Percentiles rank a stretch among this genome's conserved stretches.
Evolutionary conservation across 1,139 yeast species (phyloP).

Genomic region (Pneumocystis murina): DNA sequence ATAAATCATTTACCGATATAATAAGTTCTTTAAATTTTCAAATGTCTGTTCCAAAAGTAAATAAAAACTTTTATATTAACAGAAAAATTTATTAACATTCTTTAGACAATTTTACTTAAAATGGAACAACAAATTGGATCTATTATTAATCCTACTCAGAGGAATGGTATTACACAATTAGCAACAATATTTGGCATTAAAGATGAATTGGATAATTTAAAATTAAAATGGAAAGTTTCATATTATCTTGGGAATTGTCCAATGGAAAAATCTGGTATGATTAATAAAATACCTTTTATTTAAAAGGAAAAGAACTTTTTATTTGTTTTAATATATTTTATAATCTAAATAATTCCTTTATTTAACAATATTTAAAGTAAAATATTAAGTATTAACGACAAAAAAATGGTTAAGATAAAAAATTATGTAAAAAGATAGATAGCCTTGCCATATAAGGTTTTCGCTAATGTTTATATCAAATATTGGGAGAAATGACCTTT

Average conservation of each 20-base stretch:
- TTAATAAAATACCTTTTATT: not conserved
- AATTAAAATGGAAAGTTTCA: conserved; percentile 1
- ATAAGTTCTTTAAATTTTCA: conserved; percentile 1
- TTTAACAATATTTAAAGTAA: not conserved
- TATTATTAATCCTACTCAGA: not conserved
- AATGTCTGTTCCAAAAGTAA: not conserved
- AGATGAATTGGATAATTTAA: not conserved
- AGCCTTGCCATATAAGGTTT: not conserved
- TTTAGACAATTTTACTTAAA: conserved; percentile 1
- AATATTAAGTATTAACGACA: not conserved
- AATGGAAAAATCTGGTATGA: not conserved
- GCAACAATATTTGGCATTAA: not conserved
- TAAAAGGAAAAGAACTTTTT: not conserved
- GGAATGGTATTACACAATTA: not conserved
- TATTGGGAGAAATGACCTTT: not conserved
- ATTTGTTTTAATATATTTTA: not conserved
- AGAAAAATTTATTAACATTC: not conserved
- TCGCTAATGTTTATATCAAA: not conserved
- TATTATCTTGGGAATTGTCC: not conserved
- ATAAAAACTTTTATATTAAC: not conserved
- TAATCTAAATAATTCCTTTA: not conserved
- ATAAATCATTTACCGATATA: not conserved
- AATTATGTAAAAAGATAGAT: not conserved
- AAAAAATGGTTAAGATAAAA: not conserved
- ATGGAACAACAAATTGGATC: not conserved